Evolutionary conservation across 2,329 filamentous ascomycete species (phyloP).

Genomic region (Aspergillus clavatus): DNA sequence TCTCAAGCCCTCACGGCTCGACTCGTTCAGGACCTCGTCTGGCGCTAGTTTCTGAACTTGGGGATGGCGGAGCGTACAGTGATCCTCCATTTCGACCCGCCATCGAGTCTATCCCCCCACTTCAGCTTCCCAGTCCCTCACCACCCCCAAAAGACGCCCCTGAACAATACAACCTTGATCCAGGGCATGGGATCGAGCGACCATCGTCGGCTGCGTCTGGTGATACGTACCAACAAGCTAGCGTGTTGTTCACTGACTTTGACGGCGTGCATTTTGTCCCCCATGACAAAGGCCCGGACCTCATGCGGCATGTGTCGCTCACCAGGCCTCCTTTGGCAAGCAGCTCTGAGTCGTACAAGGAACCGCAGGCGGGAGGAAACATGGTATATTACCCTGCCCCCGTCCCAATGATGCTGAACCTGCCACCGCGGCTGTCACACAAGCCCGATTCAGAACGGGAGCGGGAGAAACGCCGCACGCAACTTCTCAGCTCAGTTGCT

Average conservation of each 20-base stretch:
- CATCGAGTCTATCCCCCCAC: conserved; percentile 17
- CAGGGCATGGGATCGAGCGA: conserved; percentile 23
- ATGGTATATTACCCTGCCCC: conserved; percentile 97
- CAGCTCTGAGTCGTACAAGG: conserved; percentile 34
- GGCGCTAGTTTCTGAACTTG: conserved; percentile 38
- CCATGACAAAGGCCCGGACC: conserved; percentile 20
- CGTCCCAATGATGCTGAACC: conserved; percentile 86
- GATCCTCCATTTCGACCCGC: conserved; percentile 9
- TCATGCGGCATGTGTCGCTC: conserved; percentile 34
- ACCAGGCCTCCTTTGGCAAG: conserved; percentile 38
- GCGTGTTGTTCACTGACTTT: conserved; percentile 44
- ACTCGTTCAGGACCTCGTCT: conserved; percentile 39
- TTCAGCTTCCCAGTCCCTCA: conserved; percentile 5
- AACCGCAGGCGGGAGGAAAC: conserved; percentile 57
- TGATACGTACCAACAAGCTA: conserved; percentile 45
- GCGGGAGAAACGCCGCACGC: conserved; percentile 66
- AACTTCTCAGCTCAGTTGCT: conserved; percentile 63
- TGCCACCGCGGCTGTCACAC: conserved; percentile 81
- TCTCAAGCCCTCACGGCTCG: conserved; percentile 41
- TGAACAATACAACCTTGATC: conserved; percentile 14
- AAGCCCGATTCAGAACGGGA: conserved; percentile 62
- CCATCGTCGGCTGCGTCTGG: conserved; percentile 39
- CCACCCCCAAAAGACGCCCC: conserved; percentile 8
- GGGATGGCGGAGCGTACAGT: conserved; percentile 26
- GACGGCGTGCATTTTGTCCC: conserved; percentile 46